Evolutionary conservation across 2,329 filamentous ascomycete species (phyloP), one percentile per base, ranked within the genome.

Genomic region (Xylariales sp.): DNA sequence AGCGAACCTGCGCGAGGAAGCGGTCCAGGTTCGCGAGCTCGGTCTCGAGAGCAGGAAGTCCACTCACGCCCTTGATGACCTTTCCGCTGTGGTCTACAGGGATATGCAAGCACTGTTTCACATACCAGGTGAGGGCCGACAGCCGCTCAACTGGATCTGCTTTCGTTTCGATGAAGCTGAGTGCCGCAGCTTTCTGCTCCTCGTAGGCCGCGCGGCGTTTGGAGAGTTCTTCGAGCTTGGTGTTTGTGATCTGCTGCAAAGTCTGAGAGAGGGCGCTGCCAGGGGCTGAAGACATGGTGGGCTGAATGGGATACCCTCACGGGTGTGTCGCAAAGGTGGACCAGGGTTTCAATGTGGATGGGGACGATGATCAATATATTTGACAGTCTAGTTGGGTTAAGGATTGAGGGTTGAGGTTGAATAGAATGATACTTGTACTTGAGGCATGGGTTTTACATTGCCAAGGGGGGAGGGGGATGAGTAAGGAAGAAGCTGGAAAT

Each of bases 201-300:
- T 70, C 65, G 36, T 63, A 70, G 10, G 45, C 42, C 3, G 51
- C 44, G 5, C 62, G 61, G 14, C 61, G 55, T 40, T 67, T 69
- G 16, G 62, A 63, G 0, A 70, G 52, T 38, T 69, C 65, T 6
- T 64, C 55, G 2, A 70, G 61, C 34, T 70, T 70, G 30, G 60
- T 64, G 29, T 58, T 60, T 25, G 65, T 70, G 44, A 70, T 68
- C 33, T 62, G 56, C 27, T 61, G 62, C 1, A 70, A 55, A 1
- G 65, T 69, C 41, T 65, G 53, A 1, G 64, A 67, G 43, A 68
- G 63, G 43, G 66, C 61, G 39, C 61, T 62, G 20, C 60, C 47
- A 35, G 33, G 40, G 13, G 42, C 33, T 6, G 43, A 40, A 11
- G 46, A 10, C 30, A 33, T 33, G 8, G 14, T 19, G n/a, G 23